A percentile compares a stretch with the other conserved stretches of the same genome.
phyloP scores from a whole-genome alignment of 2,329 filamentous ascomycete species.

The Ophiostoma tasmaniense region DNA sequence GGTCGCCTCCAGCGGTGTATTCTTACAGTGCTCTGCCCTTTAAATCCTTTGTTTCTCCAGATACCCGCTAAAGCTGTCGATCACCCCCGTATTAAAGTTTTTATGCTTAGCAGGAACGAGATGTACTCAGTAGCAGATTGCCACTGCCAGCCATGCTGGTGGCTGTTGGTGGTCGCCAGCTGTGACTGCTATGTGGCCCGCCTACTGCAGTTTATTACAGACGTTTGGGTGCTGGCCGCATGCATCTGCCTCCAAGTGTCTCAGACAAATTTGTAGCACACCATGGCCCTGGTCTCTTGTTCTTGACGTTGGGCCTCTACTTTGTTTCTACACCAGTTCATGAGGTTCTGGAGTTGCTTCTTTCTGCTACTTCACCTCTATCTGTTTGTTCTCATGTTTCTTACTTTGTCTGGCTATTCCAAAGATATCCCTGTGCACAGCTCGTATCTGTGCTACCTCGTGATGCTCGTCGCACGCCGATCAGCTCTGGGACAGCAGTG shows the following conservation, averaged over 20 bases:
- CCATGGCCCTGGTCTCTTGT: not conserved
- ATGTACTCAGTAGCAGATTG: not conserved
- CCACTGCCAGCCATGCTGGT: not conserved
- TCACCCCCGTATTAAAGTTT: not conserved
- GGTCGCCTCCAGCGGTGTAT: not conserved
- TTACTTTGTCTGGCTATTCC: no score
- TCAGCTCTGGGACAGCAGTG: not conserved
- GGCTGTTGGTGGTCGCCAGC: not conserved
- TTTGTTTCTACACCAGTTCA: not conserved
- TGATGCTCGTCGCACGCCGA: not conserved
- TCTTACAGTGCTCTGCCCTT: not conserved
- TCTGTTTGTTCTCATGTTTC: not conserved
- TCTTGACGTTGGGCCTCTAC: not conserved
- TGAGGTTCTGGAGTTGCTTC: not conserved
- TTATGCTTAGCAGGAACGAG: slow-evolving; percentile 2
- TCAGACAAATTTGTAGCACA: not conserved
- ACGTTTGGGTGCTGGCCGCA: not conserved
- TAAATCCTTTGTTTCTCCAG: not conserved
- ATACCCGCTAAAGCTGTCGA: not conserved
- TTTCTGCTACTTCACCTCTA: not conserved
- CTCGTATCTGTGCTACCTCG: slow-evolving; percentile 1
- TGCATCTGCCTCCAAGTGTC: not conserved
- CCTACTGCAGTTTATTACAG: not conserved
- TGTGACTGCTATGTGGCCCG: not conserved
- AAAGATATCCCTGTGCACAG: not conserved